Conservation (phyloP, 495 filamentous ascomycete species). For the Penicillium salamii region DNA sequence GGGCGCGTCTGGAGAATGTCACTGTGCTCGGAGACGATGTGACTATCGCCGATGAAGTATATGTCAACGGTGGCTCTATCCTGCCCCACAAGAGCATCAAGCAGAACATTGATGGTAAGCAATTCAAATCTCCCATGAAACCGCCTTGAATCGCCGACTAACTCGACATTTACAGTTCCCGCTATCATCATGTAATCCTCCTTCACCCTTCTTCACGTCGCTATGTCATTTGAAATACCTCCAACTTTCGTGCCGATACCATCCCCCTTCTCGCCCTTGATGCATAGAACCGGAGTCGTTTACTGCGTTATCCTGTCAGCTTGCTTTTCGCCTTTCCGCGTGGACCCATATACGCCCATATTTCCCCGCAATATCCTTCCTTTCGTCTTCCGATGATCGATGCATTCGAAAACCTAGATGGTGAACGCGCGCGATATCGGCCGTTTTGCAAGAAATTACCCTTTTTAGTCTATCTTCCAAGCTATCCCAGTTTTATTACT, state of each 20-base stretch:
- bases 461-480: slow-evolving; percentile 19
- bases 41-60: slow-evolving; percentile 97
- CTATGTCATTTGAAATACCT: slow-evolving; percentile 22
- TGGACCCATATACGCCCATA: slow-evolving; percentile 6
- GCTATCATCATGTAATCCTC: slow-evolving; percentile 79
- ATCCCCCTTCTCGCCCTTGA: slow-evolving; percentile 28
- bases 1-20: slow-evolving; percentile 97
- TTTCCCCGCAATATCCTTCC: slow-evolving; percentile 16
- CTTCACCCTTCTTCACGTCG: slow-evolving; percentile 26
- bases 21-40: slow-evolving; percentile 97
- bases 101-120: slow-evolving; percentile 88
- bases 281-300: slow-evolving; percentile 47
- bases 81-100: slow-evolving; percentile 99
- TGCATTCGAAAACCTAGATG: slow-evolving; percentile 24
- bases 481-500: slow-evolving; percentile 10
- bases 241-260: slow-evolving; percentile 23
- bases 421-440: slow-evolving; percentile 17
- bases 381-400: slow-evolving; percentile 19
- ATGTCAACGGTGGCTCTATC: slow-evolving; percentile 96
- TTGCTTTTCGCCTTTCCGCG: slow-evolving; percentile 14
- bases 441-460: slow-evolving; percentile 20
- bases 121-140: slow-evolving; percentile 5
- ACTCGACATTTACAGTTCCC: slow-evolving; percentile 49
- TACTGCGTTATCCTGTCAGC: slow-evolving; percentile 30
- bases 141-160: slow-evolving; percentile 10